Conservation (phyloP, 1,139 yeast genomes). For the Hanseniaspora uvarum region DNA sequence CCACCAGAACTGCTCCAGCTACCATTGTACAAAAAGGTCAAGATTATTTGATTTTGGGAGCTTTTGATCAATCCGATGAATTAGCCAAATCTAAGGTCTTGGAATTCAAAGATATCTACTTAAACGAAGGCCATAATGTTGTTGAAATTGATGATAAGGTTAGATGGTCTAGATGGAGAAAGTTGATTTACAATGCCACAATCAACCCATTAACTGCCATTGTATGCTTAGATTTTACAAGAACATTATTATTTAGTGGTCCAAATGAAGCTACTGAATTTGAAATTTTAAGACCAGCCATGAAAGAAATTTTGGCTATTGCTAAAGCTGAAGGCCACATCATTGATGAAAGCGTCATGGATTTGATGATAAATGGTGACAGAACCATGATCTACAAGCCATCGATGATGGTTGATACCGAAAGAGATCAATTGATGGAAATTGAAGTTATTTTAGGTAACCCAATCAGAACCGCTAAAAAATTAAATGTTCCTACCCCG, state of each 20-base stretch:
- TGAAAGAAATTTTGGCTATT: conserved; percentile 41
- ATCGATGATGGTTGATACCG: conserved; percentile 47
- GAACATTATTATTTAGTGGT: conserved; percentile 16
- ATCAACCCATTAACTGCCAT: conserved; percentile 43
- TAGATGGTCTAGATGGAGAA: conserved; percentile 43
- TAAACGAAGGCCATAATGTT: conserved; percentile 32
- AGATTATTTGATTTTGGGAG: conserved; percentile 37
- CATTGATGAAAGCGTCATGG: conserved; percentile 34
- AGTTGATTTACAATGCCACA: conserved; percentile 46
- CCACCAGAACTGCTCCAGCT: conserved; percentile 29
- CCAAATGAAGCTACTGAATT: conserved; percentile 14
- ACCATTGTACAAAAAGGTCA: conserved; percentile 31
- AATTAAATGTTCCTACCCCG: conserved; percentile 40
- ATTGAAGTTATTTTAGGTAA: conserved; percentile 49
- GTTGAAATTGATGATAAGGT: conserved; percentile 35
- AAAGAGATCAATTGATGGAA: conserved; percentile 45
- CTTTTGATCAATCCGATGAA: conserved; percentile 31
- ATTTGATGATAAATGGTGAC: conserved; percentile 39
- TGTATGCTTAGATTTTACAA: conserved; percentile 35
- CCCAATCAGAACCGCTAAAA: conserved; percentile 39
- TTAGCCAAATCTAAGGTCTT: conserved; percentile 32
- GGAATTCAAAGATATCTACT: conserved; percentile 37
- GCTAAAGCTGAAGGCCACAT: conserved; percentile 47
- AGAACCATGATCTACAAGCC: conserved; percentile 47
- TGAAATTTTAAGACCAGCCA: conserved; percentile 34